phyloP scores from a whole-genome alignment of 345 rosid species.

The Eutrema heterophyllum region DNA sequence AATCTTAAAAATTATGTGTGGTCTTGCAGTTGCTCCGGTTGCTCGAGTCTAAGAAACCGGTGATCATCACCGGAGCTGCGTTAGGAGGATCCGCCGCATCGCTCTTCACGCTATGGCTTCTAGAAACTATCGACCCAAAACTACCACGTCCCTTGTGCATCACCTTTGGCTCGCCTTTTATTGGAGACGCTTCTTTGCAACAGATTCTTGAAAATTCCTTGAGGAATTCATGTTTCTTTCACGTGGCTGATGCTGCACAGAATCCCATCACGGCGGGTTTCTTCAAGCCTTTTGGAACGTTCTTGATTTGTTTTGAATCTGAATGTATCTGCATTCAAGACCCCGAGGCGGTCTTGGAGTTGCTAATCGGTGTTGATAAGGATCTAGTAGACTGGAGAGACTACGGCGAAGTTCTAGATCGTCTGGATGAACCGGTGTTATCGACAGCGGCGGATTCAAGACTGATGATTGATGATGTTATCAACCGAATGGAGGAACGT shows the following conservation, averaged over 20 bases:
- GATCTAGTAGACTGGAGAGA: neutral
- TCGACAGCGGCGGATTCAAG: neutral
- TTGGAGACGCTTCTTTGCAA: conserved; percentile 42
- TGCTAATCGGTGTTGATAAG: conserved; percentile 2
- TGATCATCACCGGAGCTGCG: conserved; percentile 52
- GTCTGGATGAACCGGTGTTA: neutral
- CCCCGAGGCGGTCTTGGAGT: conserved; percentile 32
- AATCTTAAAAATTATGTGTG: neutral
- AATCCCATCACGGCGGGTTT: neutral
- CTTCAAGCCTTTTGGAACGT: conserved; percentile 58
- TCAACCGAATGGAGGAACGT: conserved; percentile 20
- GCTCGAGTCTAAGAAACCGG: neutral
- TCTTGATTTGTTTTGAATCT: conserved; percentile 36
- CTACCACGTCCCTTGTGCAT: conserved; percentile 48
- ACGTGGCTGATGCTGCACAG: conserved; percentile 22
- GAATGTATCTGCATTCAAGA: conserved; percentile 47
- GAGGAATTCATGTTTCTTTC: conserved; percentile 54
- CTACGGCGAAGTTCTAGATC: conserved; percentile 10
- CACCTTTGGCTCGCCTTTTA: conserved; percentile 63
- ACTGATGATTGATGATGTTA: neutral
- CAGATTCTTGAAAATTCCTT: conserved; percentile 29
- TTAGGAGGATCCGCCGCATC: conserved; percentile 71
- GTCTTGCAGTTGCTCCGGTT: neutral
- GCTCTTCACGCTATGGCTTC: conserved; percentile 63
- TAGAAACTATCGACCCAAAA: conserved; percentile 26